These are phyloP conservation scores for Rostrohypoxylon terebratum DNA, from an alignment of 495 filamentous ascomycete genomes.

Conservation along the genomic window DNA sequence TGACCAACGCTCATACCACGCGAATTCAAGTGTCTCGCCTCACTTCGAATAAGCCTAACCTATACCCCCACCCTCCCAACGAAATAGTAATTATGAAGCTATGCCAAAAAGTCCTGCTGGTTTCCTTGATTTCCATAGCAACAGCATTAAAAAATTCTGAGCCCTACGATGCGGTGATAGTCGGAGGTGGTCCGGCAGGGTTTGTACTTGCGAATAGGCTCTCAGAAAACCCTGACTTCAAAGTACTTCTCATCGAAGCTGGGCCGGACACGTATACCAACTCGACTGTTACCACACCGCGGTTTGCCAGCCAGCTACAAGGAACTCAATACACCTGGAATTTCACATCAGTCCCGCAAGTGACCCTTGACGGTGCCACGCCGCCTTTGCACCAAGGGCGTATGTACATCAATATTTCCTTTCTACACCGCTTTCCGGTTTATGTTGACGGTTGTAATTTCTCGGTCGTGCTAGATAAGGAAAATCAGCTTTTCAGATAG, in stretches of 20 bases:
- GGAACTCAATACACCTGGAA: slow-evolving; percentile 39
- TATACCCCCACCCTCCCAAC: background rate
- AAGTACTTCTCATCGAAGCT: slow-evolving; percentile 61
- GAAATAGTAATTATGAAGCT: background rate
- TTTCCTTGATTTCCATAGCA: background rate
- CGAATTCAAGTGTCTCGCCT: too few species aligned
- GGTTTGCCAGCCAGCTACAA: slow-evolving; percentile 49
- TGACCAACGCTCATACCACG: too few species aligned
- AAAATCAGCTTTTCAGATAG: too few species aligned
- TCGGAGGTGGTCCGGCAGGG: slow-evolving; percentile 60
- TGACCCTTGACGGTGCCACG: slow-evolving; percentile 60
- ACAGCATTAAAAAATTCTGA: background rate
- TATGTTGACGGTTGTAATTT: too few species aligned
- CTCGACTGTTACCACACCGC: slow-evolving; percentile 30
- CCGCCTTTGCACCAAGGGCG: slow-evolving; percentile 58
- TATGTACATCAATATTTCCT: too few species aligned
- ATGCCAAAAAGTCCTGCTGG: background rate
- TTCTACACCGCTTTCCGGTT: too few species aligned
- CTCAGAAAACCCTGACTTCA: slow-evolving; percentile 56
- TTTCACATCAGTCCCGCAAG: slow-evolving; percentile 40
- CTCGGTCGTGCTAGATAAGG: too few species aligned
- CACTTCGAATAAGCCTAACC: background rate
- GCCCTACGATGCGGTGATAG: slow-evolving; percentile 40
- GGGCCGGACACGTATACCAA: slow-evolving; percentile 48
- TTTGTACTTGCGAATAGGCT: slow-evolving; percentile 62